phyloP scores from a whole-genome alignment of 805 yeast species.

The Cyberlindnera mycetangii region DNA sequence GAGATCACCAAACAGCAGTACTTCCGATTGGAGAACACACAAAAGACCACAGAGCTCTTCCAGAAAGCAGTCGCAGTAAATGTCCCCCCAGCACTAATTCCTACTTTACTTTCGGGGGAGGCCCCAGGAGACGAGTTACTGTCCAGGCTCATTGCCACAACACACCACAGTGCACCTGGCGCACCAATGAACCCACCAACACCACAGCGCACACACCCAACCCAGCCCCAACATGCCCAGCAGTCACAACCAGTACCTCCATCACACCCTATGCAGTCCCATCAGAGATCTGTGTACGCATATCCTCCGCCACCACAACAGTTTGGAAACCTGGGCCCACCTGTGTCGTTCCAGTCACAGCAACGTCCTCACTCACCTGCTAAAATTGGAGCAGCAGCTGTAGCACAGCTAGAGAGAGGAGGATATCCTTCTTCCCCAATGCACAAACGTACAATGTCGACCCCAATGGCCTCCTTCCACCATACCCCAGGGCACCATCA shows the following conservation, averaged over 20 bases:
- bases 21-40: constrained; percentile 61
- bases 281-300: constrained; percentile 13
- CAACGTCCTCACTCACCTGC: constrained; percentile 61
- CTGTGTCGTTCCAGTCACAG: constrained; percentile 16
- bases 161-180: constrained; percentile 2
- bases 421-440: constrained; percentile 26
- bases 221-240: constrained; percentile 1
- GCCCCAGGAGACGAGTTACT: constrained; percentile 19
- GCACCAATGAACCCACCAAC: constrained; percentile 3
- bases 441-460: constrained; percentile 39
- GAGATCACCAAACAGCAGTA: constrained; percentile 82
- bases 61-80: constrained; percentile 57
- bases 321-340: constrained; percentile 22
- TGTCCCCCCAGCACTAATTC: constrained; percentile 63
- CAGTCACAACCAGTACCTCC: constrained; percentile 1
- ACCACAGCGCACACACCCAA: constrained; percentile 1
- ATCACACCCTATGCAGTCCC: constrained; percentile 7
- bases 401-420: constrained; percentile 42
- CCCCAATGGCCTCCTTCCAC: constrained; percentile 29
- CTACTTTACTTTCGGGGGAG: constrained; percentile 50
- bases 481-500: constrained; percentile 3
- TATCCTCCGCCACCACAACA: constrained; percentile 5
- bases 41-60: constrained; percentile 58
- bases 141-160: constrained; percentile 11
- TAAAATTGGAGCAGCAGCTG: constrained; percentile 69